Base-by-base conservation (phyloP, 176 grass and related monocot species). In the Lolium perenne region DNA sequence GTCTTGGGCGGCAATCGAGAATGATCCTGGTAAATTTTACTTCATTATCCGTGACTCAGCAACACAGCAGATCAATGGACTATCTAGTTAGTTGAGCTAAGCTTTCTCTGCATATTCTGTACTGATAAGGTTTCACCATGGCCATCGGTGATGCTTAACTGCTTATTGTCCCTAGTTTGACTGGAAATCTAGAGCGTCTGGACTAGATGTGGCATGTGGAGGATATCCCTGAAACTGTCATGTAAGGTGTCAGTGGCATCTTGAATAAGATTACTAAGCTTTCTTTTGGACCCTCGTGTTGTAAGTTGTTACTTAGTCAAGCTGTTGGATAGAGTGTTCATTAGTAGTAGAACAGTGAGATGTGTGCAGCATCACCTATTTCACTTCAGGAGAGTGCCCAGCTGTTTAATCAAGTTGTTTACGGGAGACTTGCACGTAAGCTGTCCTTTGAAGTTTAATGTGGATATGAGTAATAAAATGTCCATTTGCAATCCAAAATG, bases 1-100 rank as follows among this genome's bases (percentile, higher is more conserved):
- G 93, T 95, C 93, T 82, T 95, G 93, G 93, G 82, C 80, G 3
- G 63, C 90, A 70, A 91, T 95, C 70, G 93, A 95, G 79, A 92
- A 90, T 82, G 93, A 95, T 84, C 90, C 93, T 85, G 93, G 90
- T 92, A 92, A 88, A 62, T 16, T 79, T 38, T 16, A 16, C 8
- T 55, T 50, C 63, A 54, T 12, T 35, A n/a, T 11, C 10, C 64
- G 9, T n/a, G 7, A 56, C 1, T 18, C 50, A 56, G 20, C 35
- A 80, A 38, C 29, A 47, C 12, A 41, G 60, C 7, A 32, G 10
- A 62, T n/a, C 1, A 47, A 48, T 29, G 0, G 26, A 29, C 26
- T 29, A 29, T 29, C 26, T 29, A 29, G 26, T 38, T 48, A 17
- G 38, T 67, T 56, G 6, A 67, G 53, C 20, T 53, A 64, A 12